Evolutionary conservation across 225 moss, liverwort and hornwort genomes (phyloP).

Genomic region (Neckera pumila): DNA sequence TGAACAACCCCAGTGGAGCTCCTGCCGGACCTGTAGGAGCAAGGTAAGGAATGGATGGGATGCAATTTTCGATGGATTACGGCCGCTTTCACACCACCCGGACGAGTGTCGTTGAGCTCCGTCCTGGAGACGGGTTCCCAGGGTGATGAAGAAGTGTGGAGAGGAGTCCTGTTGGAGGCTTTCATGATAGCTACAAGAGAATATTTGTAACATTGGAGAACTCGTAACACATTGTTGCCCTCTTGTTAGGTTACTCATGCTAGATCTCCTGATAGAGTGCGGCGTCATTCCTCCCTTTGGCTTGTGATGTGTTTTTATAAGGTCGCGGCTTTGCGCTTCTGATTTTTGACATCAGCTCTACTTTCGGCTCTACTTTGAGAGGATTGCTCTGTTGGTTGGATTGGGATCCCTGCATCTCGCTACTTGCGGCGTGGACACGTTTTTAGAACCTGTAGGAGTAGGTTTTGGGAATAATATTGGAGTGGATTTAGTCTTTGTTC

Average conservation of each 20-base stretch:
- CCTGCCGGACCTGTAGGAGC: conserved; percentile 20
- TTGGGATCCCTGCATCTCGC: neutral
- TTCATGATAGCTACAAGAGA: conserved; percentile 34
- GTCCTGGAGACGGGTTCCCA: conserved; percentile 13
- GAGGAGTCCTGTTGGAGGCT: conserved; percentile 8
- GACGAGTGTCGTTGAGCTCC: conserved; percentile 15
- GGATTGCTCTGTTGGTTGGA: neutral
- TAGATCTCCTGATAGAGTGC: neutral
- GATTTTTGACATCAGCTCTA: conserved; percentile 9
- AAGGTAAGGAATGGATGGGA: conserved; percentile 38
- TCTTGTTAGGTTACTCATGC: conserved; percentile 23
- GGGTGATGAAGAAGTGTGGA: conserved; percentile 10
- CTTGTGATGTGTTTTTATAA: neutral
- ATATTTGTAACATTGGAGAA: conserved; percentile 41
- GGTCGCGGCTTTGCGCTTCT: neutral
- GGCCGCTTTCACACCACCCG: neutral
- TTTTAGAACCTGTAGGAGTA: neutral
- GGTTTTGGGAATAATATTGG: conserved; percentile 5
- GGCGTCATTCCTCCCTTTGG: neutral
- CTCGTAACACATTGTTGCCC: conserved; percentile 94
- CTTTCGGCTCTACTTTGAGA: neutral
- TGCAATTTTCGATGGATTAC: conserved; percentile 4
- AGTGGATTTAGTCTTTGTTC: neutral
- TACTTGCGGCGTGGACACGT: neutral
- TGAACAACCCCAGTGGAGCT: conserved; percentile 29